Evolutionary conservation across 2,329 filamentous ascomycete genomes (phyloP).

Genomic region (Zymoseptoria crescenta): DNA sequence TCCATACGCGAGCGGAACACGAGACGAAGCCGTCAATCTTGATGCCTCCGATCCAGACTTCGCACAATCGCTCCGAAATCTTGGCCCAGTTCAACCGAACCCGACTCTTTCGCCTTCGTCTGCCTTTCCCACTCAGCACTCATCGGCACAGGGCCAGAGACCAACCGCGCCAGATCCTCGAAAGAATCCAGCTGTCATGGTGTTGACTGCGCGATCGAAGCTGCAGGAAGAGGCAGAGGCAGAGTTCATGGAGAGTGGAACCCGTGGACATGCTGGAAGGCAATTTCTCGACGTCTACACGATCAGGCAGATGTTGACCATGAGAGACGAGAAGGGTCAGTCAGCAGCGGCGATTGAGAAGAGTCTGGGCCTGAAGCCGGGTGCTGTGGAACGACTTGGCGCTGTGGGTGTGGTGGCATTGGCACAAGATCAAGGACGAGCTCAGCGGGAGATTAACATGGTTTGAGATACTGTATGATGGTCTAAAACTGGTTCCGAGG

Average conservation of each 20-base stretch:
- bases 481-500: not conserved
- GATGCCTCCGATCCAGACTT: slow-evolving; percentile 57
- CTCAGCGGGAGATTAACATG: slow-evolving; percentile 24
- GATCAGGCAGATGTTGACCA: slow-evolving; percentile 30
- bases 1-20: slow-evolving; percentile 31
- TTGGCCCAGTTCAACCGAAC: slow-evolving; percentile 52
- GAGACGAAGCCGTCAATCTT: slow-evolving; percentile 47
- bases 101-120: slow-evolving; percentile 50
- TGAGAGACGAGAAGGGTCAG: slow-evolving; percentile 27
- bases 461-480: slow-evolving; percentile 15
- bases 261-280: slow-evolving; percentile 34
- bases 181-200: slow-evolving; percentile 48
- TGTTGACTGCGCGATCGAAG: slow-evolving; percentile 45
- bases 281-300: slow-evolving; percentile 39
- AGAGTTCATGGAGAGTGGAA: slow-evolving; percentile 43
- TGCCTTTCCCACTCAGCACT: slow-evolving; percentile 34
- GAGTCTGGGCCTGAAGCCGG: slow-evolving; percentile 28
- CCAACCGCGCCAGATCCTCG: slow-evolving; percentile 28
- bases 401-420: slow-evolving; percentile 24
- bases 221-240: slow-evolving; percentile 46
- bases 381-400: slow-evolving; percentile 28
- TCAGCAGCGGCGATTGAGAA: slow-evolving; percentile 27
- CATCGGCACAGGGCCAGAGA: slow-evolving; percentile 28
- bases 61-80: slow-evolving; percentile 69
- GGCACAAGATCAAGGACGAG: slow-evolving; percentile 24